Conservation (phyloP, 768 basidiomycete species). For the Clathrus columnatus region DNA sequence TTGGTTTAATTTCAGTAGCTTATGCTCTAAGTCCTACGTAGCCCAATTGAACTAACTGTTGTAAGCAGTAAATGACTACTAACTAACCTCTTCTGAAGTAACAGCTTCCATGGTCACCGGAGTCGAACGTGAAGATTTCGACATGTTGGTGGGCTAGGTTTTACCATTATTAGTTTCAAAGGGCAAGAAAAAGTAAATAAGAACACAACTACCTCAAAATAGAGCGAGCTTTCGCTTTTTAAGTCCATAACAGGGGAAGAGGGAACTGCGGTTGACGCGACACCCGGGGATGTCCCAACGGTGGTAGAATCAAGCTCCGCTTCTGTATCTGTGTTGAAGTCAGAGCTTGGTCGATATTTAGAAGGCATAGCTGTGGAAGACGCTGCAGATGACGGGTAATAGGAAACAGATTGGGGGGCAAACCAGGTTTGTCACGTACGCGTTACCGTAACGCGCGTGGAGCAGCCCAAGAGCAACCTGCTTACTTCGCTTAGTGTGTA, state of each 20-base stretch:
- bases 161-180: not conserved
- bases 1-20: conserved; percentile 47
- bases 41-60: too few species aligned
- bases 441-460: conserved; percentile 7
- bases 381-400: not conserved
- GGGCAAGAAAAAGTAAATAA: not conserved
- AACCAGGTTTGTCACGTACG: not conserved
- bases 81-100: not conserved
- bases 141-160: not conserved
- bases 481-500: too few species aligned
- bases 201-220: not conserved
- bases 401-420: not conserved
- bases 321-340: not conserved
- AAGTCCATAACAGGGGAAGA: conserved; percentile 1
- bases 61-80: not conserved
- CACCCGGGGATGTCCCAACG: not conserved
- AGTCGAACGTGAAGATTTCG: not conserved
- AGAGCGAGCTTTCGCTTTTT: not conserved
- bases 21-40: conserved; percentile 38
- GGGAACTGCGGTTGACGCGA: not conserved
- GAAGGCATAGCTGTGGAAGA: not conserved
- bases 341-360: not conserved
- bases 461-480: too few species aligned
- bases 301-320: not conserved
- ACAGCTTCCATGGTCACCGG: not conserved